phyloP scores from a whole-genome alignment of 2,329 filamentous ascomycete species.

The Nakataea oryzae region DNA sequence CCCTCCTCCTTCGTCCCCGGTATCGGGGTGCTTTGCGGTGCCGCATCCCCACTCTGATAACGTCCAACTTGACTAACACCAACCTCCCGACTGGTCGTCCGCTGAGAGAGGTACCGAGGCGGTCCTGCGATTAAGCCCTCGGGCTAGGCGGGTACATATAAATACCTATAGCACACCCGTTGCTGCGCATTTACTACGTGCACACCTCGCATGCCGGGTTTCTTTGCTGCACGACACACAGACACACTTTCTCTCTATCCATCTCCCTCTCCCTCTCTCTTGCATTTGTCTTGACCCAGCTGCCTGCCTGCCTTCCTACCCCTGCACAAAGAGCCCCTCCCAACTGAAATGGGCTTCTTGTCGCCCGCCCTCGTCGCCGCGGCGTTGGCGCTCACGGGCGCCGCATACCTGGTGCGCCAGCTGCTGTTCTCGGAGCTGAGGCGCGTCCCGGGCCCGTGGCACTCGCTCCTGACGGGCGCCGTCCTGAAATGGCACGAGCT shows the following conservation, averaged over 20 bases:
- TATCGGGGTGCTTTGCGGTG: not conserved
- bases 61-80: not conserved
- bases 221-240: too few relatives aligned
- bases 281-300: too few relatives aligned
- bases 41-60: not conserved
- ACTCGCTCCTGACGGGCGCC: conserved; percentile 38
- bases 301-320: not conserved
- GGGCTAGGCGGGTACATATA: not conserved
- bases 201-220: too few relatives aligned
- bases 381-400: conserved; percentile 6
- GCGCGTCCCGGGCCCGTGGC: conserved; percentile 35
- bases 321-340: not conserved
- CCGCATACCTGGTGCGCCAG: conserved; percentile 6
- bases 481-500: conserved; percentile 47
- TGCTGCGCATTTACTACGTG: not conserved
- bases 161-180: too few relatives aligned
- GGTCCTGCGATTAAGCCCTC: not conserved
- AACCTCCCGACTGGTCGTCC: not conserved
- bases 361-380: conserved; percentile 7
- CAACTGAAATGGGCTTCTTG: conserved; percentile 7
- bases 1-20: not conserved
- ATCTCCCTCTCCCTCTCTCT: not conserved
- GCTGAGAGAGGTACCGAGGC: not conserved
- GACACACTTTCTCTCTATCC: not conserved
- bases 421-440: conserved; percentile 24